These are phyloP conservation scores for Carpinus viminea DNA, from an alignment of 306 rosid genomes.

Conservation along the genomic window DNA sequence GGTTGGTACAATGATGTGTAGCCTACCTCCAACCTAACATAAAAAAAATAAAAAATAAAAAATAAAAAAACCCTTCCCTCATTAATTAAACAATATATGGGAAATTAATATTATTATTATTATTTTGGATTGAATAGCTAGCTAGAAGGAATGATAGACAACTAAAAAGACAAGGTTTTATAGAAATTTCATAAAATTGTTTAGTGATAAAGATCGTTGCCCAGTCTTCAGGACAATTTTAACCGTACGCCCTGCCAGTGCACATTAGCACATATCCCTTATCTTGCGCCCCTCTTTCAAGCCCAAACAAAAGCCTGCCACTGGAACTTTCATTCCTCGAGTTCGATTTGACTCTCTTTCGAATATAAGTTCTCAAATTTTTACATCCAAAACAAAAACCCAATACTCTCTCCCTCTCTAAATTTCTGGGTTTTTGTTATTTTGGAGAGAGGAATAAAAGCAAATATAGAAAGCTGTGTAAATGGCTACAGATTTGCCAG, in stretches of 20 bases:
- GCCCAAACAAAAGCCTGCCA: neutral
- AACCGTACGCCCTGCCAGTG: neutral
- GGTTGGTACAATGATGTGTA: too few species aligned
- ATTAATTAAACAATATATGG: too few species aligned
- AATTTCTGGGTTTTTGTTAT: neutral
- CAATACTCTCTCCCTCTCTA: slow-evolving; percentile 17
- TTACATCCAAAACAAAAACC: neutral
- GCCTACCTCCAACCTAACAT: too few species aligned
- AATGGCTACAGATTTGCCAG: slow-evolving; percentile 51
- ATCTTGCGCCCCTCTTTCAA: neutral
- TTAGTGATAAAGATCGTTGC: too few species aligned
- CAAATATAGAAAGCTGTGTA: neutral
- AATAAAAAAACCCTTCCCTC: too few species aligned
- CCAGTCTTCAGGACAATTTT: neutral
- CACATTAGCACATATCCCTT: neutral
- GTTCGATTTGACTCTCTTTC: neutral
- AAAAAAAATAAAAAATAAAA: too few species aligned
- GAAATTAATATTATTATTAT: too few species aligned
- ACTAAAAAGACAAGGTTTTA: too few species aligned
- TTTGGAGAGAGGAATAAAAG: slow-evolving; percentile 18
- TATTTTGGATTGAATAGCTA: too few species aligned
- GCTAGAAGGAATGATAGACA: too few species aligned
- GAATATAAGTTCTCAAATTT: neutral
- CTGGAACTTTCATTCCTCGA: neutral
- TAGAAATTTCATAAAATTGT: too few species aligned